phyloP scores from a whole-genome alignment of 1,284 basidiomycete genomes.

The Papiliotrema fonsecae region DNA sequence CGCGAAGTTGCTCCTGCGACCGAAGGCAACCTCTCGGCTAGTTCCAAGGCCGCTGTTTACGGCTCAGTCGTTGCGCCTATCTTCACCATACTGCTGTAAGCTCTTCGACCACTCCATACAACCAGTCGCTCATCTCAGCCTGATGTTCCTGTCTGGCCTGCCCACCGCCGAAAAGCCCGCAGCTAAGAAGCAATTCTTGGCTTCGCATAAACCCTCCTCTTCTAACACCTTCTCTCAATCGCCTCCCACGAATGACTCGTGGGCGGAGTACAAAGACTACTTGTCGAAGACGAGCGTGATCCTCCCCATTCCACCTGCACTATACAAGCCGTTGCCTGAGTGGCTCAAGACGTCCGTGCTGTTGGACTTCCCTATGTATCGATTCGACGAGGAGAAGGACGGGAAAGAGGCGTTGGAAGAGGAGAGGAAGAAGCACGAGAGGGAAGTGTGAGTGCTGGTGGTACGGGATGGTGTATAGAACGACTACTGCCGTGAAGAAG shows the following conservation, averaged over 20 bases:
- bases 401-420: conserved; percentile 53
- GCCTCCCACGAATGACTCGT: conserved; percentile 32
- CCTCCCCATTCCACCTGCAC: conserved; percentile 58
- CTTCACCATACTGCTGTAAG: conserved; percentile 59
- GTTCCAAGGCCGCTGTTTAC: conserved; percentile 56
- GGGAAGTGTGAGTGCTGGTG: neutral
- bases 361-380: conserved; percentile 62
- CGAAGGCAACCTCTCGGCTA: conserved; percentile 50
- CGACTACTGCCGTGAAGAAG: no score
- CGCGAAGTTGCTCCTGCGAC: conserved; percentile 54
- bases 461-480: no score
- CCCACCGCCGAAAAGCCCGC: conserved; percentile 69
- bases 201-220: conserved; percentile 49
- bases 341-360: conserved; percentile 59
- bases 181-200: conserved; percentile 61
- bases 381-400: conserved; percentile 57
- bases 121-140: conserved; percentile 42
- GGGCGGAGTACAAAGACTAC: conserved; percentile 58
- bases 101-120: conserved; percentile 7
- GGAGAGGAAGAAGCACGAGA: conserved; percentile 23
- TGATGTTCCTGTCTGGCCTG: conserved; percentile 65
- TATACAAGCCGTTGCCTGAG: conserved; percentile 58
- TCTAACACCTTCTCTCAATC: neutral
- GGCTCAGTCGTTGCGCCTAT: conserved; percentile 60
- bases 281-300: conserved; percentile 61